Base-by-base conservation (phyloP, 331 rosid species). In the Prunus yedoensis region DNA sequence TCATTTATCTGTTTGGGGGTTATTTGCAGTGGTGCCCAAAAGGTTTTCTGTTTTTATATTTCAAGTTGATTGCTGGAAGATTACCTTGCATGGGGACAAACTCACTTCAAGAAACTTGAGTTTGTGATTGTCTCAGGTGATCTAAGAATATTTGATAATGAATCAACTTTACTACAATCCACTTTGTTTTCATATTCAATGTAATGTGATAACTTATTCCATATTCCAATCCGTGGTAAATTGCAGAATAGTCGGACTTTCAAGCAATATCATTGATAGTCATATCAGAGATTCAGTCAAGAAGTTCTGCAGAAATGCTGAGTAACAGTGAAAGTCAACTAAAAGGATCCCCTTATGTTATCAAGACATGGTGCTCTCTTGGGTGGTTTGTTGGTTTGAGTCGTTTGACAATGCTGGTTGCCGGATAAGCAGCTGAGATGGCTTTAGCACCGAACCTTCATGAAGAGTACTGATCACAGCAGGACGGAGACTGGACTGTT, bases 21-120 rank as follows among this genome's bases (percentile, higher is more conserved):
- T 41, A 66, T 73, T 74, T 84, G 86, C 96, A 94, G 98, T 91
- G 82, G 89, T 91, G 78, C 97, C 97, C 30, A 94, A 89, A 82
- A 91, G 49, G 82, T 73, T 49, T 72, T 90, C 95, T 54, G 87
- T 89, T 64, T 94, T 90, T 78, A 80, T 91, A n/a, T 78, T 90
- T 77, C 91, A 82, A 86, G 90, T 84, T 75, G 92, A 88, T 88
- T 63, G 93, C 86, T 91, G 91, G 91, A 90, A 94, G 85, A 82
- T 90, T 63, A 91, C 97, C 25, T 73, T 94, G 82, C 87, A 80
- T 1, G 97, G 97, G 66, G 91, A 91, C 82, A 91, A 90, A 80
- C 93, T 90, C 60, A 66, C 82, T 73, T 87, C 96, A 64, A 88
- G 98, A 78, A 87, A 82, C 65, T 79, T 82, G 74, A 76, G 87